Evolutionary conservation across 208 protist genomes (phyloP).

Genomic region (Leishmania guyanensis): DNA sequence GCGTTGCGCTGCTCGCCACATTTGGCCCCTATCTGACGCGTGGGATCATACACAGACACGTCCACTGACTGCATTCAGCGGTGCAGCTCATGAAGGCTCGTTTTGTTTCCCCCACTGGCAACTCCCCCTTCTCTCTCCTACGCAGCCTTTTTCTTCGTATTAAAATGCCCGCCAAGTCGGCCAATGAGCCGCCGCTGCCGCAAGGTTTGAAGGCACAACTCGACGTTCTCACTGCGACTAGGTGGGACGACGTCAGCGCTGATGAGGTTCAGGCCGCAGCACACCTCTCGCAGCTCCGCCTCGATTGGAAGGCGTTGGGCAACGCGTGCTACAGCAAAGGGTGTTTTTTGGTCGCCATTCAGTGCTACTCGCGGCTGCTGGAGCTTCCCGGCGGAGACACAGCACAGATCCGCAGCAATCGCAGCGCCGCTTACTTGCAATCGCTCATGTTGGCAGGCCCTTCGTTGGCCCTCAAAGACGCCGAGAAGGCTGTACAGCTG

Average conservation of each 20-base stretch:
- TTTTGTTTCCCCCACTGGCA: not conserved
- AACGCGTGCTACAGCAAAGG: conserved; percentile 76
- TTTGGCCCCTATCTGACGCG: not conserved
- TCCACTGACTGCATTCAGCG: not conserved
- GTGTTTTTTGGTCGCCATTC: conserved; percentile 75
- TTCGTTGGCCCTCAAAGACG: conserved; percentile 85
- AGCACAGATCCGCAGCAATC: conserved; percentile 85
- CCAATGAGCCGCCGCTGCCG: conserved; percentile 56
- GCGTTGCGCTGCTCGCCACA: not conserved
- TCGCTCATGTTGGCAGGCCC: conserved; percentile 69
- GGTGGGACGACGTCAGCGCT: conserved; percentile 1
- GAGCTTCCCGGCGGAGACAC: conserved; percentile 44
- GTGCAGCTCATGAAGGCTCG: not conserved
- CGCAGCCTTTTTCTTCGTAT: not conserved
- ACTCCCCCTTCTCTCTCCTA: not conserved
- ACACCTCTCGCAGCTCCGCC: conserved; percentile 22
- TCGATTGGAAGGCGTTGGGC: conserved; percentile 77
- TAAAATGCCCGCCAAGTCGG: conserved; percentile 25
- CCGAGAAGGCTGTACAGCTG: conserved; percentile 72
- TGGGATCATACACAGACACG: not conserved
- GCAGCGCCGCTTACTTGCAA: conserved; percentile 86
- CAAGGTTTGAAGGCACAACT: conserved; percentile 42
- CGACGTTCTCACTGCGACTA: conserved; percentile 11
- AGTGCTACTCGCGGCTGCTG: conserved; percentile 79
- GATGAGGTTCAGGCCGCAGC: conserved; percentile 15